Base-by-base conservation (phyloP, 768 basidiomycete genomes). In the Tricholoma hemisulphureum region DNA sequence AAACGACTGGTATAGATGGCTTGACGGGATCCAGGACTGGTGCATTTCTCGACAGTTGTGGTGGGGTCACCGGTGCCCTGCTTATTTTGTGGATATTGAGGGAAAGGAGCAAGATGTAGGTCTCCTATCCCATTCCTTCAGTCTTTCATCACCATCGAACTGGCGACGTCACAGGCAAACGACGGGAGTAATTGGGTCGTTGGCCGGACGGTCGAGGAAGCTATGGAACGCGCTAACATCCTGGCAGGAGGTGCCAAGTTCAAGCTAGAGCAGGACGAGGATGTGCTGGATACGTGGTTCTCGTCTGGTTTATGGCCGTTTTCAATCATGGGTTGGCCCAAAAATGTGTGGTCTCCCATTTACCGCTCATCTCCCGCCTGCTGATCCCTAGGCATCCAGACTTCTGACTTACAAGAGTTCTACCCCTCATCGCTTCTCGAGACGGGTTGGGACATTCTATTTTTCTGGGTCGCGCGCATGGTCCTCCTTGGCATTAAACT, bases 391-490 rank as follows among this genome's bases (percentile, higher is more conserved):
- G 8, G 24, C 37, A 65, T 53, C 57, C 21, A 93, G 92, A 95
- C 93, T 0, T 60, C 75, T 4, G 96, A 98, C 69, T 64, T 93
- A 39, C 71, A 86, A 61, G 77, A 79, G 28, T 98, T 92, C 77
- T 99, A 95, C 72, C 97, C 97, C 0, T 76, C 92, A 2, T 83
- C 87, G n/a, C 64, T 98, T 43, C 84, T 98, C 28, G 97, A 98
- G 76, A 99, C 97, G 0, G 97, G 97, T 46, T 98, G 97, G 96
- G 97, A 98, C 62, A 98, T 98, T 66, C 73, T 99, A n/a, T 95
- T 95, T 82, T 98, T 98, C 84, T 99, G 97, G 97, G 96, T 98
- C 6, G 95, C 97, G 14, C 89, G 97, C 41, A 99, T 98, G 96
- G 96, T 91, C 50, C 76, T 99, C 67, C 85, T 98, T 32, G 96